Conservation (phyloP, 768 basidiomycete genomes). For the Phlegmacium glaucopus region DNA sequence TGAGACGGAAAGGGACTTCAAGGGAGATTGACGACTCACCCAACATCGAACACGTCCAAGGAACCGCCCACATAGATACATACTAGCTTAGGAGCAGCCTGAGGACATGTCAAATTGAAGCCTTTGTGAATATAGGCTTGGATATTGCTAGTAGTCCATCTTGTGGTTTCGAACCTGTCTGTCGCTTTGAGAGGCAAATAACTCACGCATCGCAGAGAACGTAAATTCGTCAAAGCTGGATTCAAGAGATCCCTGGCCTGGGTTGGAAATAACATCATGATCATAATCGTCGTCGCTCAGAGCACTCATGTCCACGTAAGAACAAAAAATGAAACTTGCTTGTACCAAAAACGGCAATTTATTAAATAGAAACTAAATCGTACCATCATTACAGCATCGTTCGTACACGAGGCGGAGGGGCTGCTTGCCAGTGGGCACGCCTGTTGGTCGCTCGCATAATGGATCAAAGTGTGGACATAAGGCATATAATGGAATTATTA, state of each 20-base stretch:
- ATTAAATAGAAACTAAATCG: too few species aligned
- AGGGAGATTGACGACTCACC: too few species aligned
- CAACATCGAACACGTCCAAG: constrained; percentile 55
- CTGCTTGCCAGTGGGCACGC: too few species aligned
- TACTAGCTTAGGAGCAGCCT: constrained; percentile 32
- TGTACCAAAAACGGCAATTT: constrained; percentile 1
- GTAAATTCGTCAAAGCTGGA: constrained; percentile 48
- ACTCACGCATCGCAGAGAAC: constrained; percentile 34
- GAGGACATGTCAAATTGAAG: constrained; percentile 18
- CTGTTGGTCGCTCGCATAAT: too few species aligned
- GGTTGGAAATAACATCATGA: constrained; percentile 71
- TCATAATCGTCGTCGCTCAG: constrained; percentile 74
- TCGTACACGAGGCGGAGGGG: too few species aligned
- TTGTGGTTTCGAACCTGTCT: constrained; percentile 49
- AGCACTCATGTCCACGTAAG: constrained; percentile 24
- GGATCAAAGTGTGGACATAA: too few species aligned
- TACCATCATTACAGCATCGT: too few species aligned
- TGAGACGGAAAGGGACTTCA: too few species aligned
- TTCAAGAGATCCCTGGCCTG: too few species aligned
- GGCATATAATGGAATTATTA: too few species aligned
- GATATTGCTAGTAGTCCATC: constrained; percentile 43
- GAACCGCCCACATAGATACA: constrained; percentile 84
- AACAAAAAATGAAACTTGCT: neutral
- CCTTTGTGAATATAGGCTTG: too few species aligned
- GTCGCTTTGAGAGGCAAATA: constrained; percentile 48